Base-by-base conservation (phyloP, 768 basidiomycete species). In the Tulasnella sp. region DNA sequence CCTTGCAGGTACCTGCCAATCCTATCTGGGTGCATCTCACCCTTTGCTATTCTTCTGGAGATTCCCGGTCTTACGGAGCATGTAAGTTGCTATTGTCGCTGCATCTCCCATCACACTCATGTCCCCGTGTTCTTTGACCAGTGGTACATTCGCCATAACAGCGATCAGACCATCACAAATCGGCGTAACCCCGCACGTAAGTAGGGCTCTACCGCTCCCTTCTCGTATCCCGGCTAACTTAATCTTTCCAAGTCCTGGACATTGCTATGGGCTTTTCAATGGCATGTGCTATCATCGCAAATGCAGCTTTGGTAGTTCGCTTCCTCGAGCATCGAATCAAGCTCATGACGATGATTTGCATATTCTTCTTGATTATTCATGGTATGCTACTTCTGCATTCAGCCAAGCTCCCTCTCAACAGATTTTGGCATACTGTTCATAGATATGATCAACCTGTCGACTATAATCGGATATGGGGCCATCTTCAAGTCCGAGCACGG, bases 31-130 rank as follows among this genome's bases (percentile, higher is more conserved):
- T 34, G 61, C 21, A 15, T 65, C 3, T 45, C 62, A 21, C 69
- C 69, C 0, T 88, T 92, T 65, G 79, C 84, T 17, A 85, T 90
- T 51, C 75, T 92, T n/a, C 75, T 91, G 27, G 85, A 86, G 65
- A 86, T 92, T 27, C 89, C 89, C 0, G 84, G 85, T 17, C 70
- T 90, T 10, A 90, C 86, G 0, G 83, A 82, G 60, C 76, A 78
- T 53, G 87, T 87, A 83, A 63, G 67, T 63, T 15, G 47, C 41
- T n/a, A n/a, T n/a, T n/a, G n/a, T n/a, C n/a, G n/a, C n/a, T n/a
- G n/a, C n/a, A n/a, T 38, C 7, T 38, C 34, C 34, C 34, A 38
- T 5, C 5, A 7, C 5, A 45, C n/a, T 49, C 32, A 43, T 41
- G 47, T 48, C 27, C 30, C 24, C 3, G 19, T 9, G n/a, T 58